Conservation (phyloP, 305 asterid genomes). For the Solanum chacoense region DNA sequence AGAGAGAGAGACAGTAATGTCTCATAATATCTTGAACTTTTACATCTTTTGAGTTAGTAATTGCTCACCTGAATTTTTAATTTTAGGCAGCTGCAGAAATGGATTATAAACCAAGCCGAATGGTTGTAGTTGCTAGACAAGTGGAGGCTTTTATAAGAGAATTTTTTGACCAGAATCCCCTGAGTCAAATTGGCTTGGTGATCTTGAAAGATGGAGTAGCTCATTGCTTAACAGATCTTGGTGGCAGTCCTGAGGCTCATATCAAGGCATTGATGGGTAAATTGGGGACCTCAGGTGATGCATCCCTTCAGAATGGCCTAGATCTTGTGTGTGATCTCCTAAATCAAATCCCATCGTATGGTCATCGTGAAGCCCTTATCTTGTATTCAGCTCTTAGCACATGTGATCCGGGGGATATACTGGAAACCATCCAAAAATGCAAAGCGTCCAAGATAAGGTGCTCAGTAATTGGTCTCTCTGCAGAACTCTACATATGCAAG, state of each 20-base stretch:
- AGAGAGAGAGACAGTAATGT: neutral
- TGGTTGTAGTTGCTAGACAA: constrained; percentile 78
- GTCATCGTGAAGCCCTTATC: constrained; percentile 87
- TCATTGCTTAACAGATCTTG: constrained; percentile 74
- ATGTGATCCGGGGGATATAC: constrained; percentile 84
- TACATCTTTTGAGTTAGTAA: neutral
- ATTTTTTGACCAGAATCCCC: constrained; percentile 87
- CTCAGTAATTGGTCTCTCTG: constrained; percentile 82
- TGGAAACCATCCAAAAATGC: constrained; percentile 78
- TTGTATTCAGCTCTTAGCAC: constrained; percentile 84
- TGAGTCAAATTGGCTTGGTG: constrained; percentile 79
- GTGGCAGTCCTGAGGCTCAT: constrained; percentile 96
- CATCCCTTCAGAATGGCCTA: constrained; percentile 87
- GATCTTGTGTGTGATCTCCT: constrained; percentile 75
- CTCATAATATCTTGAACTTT: neutral
- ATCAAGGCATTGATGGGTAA: constrained; percentile 89
- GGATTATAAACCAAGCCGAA: constrained; percentile 88
- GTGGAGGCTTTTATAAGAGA: constrained; percentile 89
- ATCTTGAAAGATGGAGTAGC: constrained; percentile 81
- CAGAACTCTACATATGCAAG: constrained; percentile 88
- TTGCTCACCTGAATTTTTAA: constrained; percentile 12
- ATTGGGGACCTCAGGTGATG: constrained; percentile 78
- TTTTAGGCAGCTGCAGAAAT: constrained; percentile 78
- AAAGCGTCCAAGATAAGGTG: constrained; percentile 75
- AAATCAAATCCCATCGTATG: constrained; percentile 78